Percentiles rank a stretch among this genome's conserved stretches.
Evolutionary conservation across 495 filamentous ascomycete genomes (phyloP).

Genomic region (Aspergillus hancockii): DNA sequence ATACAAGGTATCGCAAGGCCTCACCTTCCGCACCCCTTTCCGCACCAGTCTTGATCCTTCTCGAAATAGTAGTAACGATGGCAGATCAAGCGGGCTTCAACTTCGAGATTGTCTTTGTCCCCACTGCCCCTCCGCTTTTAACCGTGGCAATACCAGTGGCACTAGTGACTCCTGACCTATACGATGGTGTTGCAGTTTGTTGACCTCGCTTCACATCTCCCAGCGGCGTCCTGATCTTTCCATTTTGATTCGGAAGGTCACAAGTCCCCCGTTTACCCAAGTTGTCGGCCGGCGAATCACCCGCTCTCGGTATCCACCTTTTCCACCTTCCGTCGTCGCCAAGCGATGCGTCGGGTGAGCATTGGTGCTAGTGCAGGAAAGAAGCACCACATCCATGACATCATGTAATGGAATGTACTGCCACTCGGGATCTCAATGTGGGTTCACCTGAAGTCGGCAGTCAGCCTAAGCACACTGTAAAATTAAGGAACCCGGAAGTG

Average conservation of each 20-base stretch:
- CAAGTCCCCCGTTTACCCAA: background rate
- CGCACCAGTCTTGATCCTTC: background rate
- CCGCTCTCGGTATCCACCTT: slow-evolving; percentile 6
- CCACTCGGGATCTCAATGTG: slow-evolving; percentile 12
- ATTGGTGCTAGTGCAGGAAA: slow-evolving; percentile 4
- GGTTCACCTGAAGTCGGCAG: slow-evolving; percentile 1
- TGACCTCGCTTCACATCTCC: background rate
- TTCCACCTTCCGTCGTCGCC: background rate
- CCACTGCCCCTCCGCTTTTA: slow-evolving; percentile 13
- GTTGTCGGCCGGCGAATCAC: background rate
- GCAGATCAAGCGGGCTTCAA: slow-evolving; percentile 8
- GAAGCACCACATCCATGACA: slow-evolving; percentile 9
- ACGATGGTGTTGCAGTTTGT: background rate
- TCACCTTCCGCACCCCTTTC: background rate
- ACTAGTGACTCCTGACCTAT: background rate
- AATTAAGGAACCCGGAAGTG: slow-evolving; percentile 14
- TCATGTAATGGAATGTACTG: slow-evolving; percentile 12
- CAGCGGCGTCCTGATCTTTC: background rate
- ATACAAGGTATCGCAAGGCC: slow-evolving; percentile 8
- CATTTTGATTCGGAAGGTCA: background rate
- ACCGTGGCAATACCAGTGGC: background rate
- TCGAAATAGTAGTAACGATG: background rate
- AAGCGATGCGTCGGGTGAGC: slow-evolving; percentile 1
- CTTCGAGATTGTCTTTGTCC: slow-evolving; percentile 1
- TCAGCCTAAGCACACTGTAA: slow-evolving; percentile 6